Evolutionary conservation across 257 asterid genomes (phyloP).

Genomic region (Phtheirospermum japonicum): DNA sequence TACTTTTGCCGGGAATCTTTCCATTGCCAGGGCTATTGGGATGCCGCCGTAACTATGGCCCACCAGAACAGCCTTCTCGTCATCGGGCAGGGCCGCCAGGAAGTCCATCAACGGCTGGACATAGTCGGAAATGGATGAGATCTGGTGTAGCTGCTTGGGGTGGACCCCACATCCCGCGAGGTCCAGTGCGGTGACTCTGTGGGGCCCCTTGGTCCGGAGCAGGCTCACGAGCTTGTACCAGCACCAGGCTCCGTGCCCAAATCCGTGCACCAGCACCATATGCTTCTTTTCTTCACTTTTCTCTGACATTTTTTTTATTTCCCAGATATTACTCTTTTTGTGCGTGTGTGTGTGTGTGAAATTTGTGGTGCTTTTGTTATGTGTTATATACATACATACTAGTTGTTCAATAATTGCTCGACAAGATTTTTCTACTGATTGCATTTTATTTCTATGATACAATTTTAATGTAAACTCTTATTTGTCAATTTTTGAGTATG

Average conservation of each 20-base stretch:
- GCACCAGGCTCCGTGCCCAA: slow-evolving; percentile 68
- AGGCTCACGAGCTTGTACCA: slow-evolving; percentile 53
- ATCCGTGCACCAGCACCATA: slow-evolving; percentile 63
- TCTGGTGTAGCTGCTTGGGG: slow-evolving; percentile 30
- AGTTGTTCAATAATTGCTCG: no score
- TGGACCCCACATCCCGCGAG: slow-evolving; percentile 46
- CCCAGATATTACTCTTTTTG: no score
- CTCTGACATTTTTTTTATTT: background rate
- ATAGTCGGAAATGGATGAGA: slow-evolving; percentile 41
- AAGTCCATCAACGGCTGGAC: slow-evolving; percentile 49
- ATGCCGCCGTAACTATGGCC: slow-evolving; percentile 67
- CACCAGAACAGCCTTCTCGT: slow-evolving; percentile 45
- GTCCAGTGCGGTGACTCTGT: slow-evolving; percentile 49
- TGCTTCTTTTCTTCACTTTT: slow-evolving; percentile 30
- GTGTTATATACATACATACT: no score
- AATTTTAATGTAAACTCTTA: no score
- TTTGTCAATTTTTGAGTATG: no score
- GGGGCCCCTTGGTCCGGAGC: slow-evolving; percentile 36
- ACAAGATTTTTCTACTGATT: no score
- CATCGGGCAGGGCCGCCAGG: slow-evolving; percentile 33
- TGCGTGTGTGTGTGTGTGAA: no score
- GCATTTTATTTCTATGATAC: no score
- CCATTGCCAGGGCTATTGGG: slow-evolving; percentile 47
- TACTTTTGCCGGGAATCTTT: slow-evolving; percentile 44
- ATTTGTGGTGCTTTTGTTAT: no score